A percentile compares a stretch with the other conserved stretches of the same genome.
phyloP scores from a whole-genome alignment of 345 rosid genomes.

The Arabis alpina region DNA sequence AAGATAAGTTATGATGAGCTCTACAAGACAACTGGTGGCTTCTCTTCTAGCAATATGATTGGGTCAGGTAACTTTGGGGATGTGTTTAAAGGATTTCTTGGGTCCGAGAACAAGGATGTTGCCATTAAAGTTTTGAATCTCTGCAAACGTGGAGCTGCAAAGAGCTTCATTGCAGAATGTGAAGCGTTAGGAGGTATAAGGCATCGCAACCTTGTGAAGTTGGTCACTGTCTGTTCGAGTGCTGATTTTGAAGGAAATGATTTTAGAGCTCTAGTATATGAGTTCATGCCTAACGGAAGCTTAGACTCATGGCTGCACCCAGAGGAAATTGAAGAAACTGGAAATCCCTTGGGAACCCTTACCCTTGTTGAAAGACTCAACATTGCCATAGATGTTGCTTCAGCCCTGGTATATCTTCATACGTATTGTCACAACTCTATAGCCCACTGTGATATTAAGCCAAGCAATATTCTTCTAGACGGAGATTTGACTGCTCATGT shows the following conservation, averaged over 20 bases:
- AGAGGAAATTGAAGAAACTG: background rate
- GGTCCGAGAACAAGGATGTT: background rate
- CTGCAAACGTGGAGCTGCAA: conserved; percentile 42
- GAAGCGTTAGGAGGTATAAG: conserved; percentile 42
- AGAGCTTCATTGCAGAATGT: conserved; percentile 58
- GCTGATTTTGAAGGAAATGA: conserved; percentile 37
- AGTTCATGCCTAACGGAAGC: conserved; percentile 40
- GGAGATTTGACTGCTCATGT: conserved; percentile 41
- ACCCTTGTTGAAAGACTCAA: conserved; percentile 22
- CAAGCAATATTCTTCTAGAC: conserved; percentile 42
- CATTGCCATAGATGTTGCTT: conserved; percentile 34
- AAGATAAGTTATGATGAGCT: conserved; percentile 38
- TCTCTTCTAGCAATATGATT: conserved; percentile 34
- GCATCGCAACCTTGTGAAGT: conserved; percentile 52
- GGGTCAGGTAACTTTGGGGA: conserved; percentile 40
- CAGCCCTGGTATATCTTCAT: conserved; percentile 32
- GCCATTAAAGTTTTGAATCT: conserved; percentile 51
- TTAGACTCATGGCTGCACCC: conserved; percentile 37
- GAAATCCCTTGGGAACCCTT: background rate
- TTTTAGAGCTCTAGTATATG: conserved; percentile 36
- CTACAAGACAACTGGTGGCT: conserved; percentile 35
- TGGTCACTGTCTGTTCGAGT: conserved; percentile 47
- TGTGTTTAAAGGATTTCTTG: conserved; percentile 30
- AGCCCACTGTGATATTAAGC: conserved; percentile 45
- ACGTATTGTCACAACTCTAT: conserved; percentile 15